phyloP scores from a whole-genome alignment of 2,329 filamentous ascomycete genomes.

The Fusarium coicis region DNA sequence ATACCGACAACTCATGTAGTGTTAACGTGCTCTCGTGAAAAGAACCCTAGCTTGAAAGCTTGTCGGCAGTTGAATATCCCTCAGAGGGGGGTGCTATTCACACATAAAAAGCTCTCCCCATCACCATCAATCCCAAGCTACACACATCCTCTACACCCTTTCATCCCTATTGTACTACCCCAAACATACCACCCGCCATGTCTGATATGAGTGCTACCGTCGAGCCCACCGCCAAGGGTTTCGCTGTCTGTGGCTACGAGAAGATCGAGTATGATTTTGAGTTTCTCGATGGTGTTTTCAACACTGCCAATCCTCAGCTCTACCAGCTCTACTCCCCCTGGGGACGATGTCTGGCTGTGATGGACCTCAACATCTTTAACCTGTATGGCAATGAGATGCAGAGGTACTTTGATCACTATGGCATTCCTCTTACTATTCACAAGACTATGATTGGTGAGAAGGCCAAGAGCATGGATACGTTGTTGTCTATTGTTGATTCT shows the following conservation, averaged over 20 bases:
- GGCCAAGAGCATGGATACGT: constrained; percentile 77
- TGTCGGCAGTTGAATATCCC: constrained; percentile 20
- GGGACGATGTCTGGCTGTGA: constrained; percentile 74
- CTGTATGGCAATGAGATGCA: constrained; percentile 74
- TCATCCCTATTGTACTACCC: background rate
- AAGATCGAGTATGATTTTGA: constrained; percentile 82
- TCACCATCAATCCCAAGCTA: background rate
- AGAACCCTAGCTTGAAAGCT: background rate
- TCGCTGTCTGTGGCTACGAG: constrained; percentile 78
- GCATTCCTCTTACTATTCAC: constrained; percentile 71
- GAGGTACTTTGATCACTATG: constrained; percentile 73
- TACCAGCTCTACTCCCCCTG: constrained; percentile 73
- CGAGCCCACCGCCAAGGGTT: constrained; percentile 70
- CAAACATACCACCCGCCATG: constrained; percentile 57
- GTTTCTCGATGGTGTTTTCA: constrained; percentile 76
- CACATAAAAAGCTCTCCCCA: constrained; percentile 30
- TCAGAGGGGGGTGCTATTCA: background rate
- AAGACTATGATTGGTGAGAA: constrained; percentile 81
- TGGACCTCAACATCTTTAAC: constrained; percentile 77
- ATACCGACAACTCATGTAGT: background rate
- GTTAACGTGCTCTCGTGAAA: constrained; percentile 14
- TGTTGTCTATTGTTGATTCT: constrained; percentile 75
- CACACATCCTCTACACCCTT: constrained; percentile 20
- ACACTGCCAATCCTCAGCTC: constrained; percentile 68
- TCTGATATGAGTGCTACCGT: constrained; percentile 77